phyloP scores from a whole-genome alignment of 106 monocot species.

The Amphibolis antarctica region DNA sequence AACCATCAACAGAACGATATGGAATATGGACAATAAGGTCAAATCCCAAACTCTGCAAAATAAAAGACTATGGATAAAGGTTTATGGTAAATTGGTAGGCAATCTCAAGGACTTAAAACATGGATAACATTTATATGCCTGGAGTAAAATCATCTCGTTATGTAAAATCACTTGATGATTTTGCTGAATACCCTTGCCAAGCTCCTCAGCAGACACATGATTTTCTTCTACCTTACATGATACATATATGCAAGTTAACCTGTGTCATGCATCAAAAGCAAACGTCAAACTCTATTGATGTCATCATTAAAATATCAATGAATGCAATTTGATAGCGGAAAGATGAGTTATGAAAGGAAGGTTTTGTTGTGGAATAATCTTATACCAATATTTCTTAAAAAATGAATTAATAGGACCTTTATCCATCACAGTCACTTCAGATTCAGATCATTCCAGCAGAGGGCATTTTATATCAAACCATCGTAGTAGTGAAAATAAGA shows the following conservation, averaged over 20 bases:
- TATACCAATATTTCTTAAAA: too few relatives aligned
- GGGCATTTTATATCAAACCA: too few relatives aligned
- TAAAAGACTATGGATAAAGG: background rate
- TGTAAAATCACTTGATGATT: slow-evolving; percentile 90
- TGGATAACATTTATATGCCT: slow-evolving; percentile 26
- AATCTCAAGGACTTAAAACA: background rate
- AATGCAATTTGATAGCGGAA: too few relatives aligned
- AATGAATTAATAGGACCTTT: too few relatives aligned
- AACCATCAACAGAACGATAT: slow-evolving; percentile 81
- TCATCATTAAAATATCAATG: background rate
- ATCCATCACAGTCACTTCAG: too few relatives aligned
- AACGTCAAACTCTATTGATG: background rate
- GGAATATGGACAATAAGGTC: slow-evolving; percentile 97
- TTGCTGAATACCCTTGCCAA: slow-evolving; percentile 95
- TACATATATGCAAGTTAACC: slow-evolving; percentile 92
- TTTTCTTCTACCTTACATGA: slow-evolving; percentile 98
- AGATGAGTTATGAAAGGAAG: too few relatives aligned
- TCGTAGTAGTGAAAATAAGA: too few relatives aligned
- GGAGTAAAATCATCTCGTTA: slow-evolving; percentile 88
- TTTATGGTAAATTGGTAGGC: background rate
- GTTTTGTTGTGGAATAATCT: too few relatives aligned
- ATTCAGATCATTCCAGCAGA: too few relatives aligned
- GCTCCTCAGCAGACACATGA: slow-evolving; percentile 95
- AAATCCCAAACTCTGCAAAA: slow-evolving; percentile 65
- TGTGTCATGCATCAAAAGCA: slow-evolving; percentile 6